Evolutionary conservation across 139 green algal genomes (phyloP), one percentile per base, ranked within the genome.

Genomic region (Nannochloris sp.): DNA sequence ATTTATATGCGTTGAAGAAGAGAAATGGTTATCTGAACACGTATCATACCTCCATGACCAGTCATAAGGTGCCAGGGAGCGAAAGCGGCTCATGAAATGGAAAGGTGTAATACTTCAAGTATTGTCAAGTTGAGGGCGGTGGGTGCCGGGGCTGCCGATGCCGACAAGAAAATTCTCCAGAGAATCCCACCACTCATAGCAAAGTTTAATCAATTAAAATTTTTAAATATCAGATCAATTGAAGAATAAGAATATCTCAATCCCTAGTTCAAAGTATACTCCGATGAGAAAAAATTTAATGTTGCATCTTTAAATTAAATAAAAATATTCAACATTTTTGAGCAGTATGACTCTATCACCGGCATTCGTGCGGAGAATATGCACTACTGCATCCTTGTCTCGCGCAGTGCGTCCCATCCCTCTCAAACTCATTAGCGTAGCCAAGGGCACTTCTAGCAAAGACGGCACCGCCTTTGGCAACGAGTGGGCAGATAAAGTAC

Each of bases 401-500:
- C 60, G 72, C 25, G 72, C 69, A 2, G 74, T 88, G 10, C 70
- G 72, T 6, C 64, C 81, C 9, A 78, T 88, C 9, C 78, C 78
- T 2, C 72, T 86, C 23, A 73, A 60, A 45, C 5, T 89, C 0
- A 57, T 89, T 32, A 84, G 66, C 0, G 73, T 87, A 0, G 35
- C 48, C 31, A 87, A 87, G 42, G 68, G 65, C 15, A 72, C 33
- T 24, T 51, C 61, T 53, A 81, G 69, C 48, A 73, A 60, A 19
- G 71, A 38, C 0, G 74, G 59, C 6, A 37, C 56, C 4, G 3
- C 57, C 8, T 74, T 82, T 37, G 67, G 71, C 4, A 10, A 60
- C 10, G 79, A 90, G 48, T 85, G 81, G 61, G 14, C 66, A 0
- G 69, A 65, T 10, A 89, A 89, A 64, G 24, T 66, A 37, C 45